phyloP scores from a whole-genome alignment of 2,329 filamentous ascomycete genomes.

The Phyllosticta paracitricarpa region DNA sequence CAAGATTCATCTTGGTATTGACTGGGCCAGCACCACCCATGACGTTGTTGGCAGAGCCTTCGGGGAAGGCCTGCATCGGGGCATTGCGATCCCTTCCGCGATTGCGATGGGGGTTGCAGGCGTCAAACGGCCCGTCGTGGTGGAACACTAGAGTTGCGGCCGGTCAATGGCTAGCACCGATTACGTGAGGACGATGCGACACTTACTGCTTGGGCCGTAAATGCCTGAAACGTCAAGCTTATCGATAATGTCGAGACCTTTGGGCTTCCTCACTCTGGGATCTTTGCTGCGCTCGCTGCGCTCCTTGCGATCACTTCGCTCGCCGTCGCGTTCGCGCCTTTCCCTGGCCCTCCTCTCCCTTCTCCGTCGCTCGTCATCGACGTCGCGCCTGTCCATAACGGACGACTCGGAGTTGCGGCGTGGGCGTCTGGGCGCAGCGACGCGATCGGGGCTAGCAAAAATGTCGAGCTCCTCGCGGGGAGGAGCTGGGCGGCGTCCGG shows the following conservation, averaged over 20 bases:
- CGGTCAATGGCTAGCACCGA: conserved; percentile 11
- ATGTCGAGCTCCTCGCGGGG: conserved; percentile 28
- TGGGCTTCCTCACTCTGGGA: conserved; percentile 31
- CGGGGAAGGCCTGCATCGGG: conserved; percentile 93
- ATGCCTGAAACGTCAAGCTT: conserved; percentile 94
- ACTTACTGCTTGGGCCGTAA: conserved; percentile 81
- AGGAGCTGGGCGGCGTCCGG: conserved; percentile 14
- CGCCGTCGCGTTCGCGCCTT: conserved; percentile 45
- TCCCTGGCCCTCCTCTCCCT: conserved; percentile 31
- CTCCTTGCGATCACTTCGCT: conserved; percentile 28
- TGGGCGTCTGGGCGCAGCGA: conserved; percentile 41
- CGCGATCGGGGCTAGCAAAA: conserved; percentile 22
- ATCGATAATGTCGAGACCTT: conserved; percentile 78
- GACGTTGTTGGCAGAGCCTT: conserved; percentile 84
- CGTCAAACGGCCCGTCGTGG: conserved; percentile 95
- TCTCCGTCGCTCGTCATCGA: conserved; percentile 47
- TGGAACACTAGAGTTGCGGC: conserved; percentile 63
- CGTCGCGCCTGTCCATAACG: conserved; percentile 52
- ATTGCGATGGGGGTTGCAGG: conserved; percentile 90
- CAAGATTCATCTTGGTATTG: conserved; percentile 71
- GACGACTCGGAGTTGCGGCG: conserved; percentile 76
- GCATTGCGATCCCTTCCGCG: conserved; percentile 70
- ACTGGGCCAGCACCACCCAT: conserved; percentile 80
- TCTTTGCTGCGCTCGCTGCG: conserved; percentile 24
- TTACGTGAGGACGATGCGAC: background rate